Base-by-base conservation (phyloP, 2,329 filamentous ascomycete genomes). In the Pestalotiopsis fici region DNA sequence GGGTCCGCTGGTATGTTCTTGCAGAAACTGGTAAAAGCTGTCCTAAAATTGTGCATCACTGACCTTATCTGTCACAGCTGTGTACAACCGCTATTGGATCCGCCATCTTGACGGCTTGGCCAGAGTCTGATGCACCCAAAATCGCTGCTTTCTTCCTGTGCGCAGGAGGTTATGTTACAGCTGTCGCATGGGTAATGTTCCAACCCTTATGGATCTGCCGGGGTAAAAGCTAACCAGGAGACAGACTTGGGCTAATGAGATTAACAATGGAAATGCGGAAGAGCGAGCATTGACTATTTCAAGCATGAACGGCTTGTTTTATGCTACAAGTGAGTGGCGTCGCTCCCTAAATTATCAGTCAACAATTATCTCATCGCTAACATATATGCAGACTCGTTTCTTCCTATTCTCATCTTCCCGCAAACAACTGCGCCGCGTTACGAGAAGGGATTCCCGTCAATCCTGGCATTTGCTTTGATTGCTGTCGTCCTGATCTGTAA, bases 361-460 rank as follows among this genome's bases (percentile, higher is more conserved):
- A 6, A 23, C 23, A 15, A 47, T 21, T 3, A n/a, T 3, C 12
- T 12, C 61, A 2, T 1, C 35, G 4, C 56, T 63, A 27, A 60
- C 7, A 6, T 23, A 15, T 3, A 4, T 25, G 9, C 18, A 54
- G 62, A 74, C 39, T 75, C 75, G 1, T 78, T 74, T 69, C 66
- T 78, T 2, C 77, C 77, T 2, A 77, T 78, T 18, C 64, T 79
- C 18, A 78, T 77, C 47, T 79, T 77, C 54, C 76, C 77, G 0
- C 76, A 78, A 64, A 78, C 75, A 3, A 75, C 74, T 70, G 71
- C 77, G 0, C 77, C 77, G 2, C 71, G 62, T 7, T 79, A 78
- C 68, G 70, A 72, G 72, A 70, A 69, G 5, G 66, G 66, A 9
- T 68, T 66, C 28, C 66, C 66, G 13, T 65, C 61, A 1, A 65